Conservation (phyloP, 169 alveolate genomes). For the Plasmodium berghei region DNA sequence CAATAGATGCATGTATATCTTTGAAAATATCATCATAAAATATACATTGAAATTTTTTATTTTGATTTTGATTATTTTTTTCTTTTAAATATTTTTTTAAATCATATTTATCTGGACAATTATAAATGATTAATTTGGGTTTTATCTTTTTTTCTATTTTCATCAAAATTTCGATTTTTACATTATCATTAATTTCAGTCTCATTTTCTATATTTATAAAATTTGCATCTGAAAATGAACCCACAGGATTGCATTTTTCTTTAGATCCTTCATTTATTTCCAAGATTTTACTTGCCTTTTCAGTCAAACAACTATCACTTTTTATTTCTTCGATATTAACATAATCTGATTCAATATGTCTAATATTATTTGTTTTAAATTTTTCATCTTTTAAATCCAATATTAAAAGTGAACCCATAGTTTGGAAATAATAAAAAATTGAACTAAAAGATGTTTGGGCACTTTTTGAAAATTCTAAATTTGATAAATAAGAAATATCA, state of each 20-base stretch:
- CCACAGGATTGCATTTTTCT: background rate
- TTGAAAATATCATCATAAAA: slow-evolving; percentile 31
- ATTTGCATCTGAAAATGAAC: background rate
- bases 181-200: slow-evolving; percentile 19
- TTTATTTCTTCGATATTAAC: background rate
- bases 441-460: background rate
- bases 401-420: slow-evolving; percentile 3
- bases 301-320: background rate
- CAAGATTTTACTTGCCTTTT: background rate
- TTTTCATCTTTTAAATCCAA: background rate
- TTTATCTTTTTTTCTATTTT: slow-evolving; percentile 38
- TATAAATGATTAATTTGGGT: slow-evolving; percentile 56
- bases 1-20: slow-evolving; percentile 1
- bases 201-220: background rate
- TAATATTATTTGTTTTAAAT: background rate
- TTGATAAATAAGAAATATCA: background rate
- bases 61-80: background rate
- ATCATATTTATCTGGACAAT: slow-evolving; percentile 34
- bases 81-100: slow-evolving; percentile 23
- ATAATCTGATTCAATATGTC: background rate
- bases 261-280: background rate
- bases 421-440: slow-evolving; percentile 14
- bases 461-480: background rate
- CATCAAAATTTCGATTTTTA: slow-evolving; percentile 30
- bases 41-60: slow-evolving; percentile 15